phyloP scores from a whole-genome alignment of 2,329 filamentous ascomycete species.

The Aspergillus quadricinctus region DNA sequence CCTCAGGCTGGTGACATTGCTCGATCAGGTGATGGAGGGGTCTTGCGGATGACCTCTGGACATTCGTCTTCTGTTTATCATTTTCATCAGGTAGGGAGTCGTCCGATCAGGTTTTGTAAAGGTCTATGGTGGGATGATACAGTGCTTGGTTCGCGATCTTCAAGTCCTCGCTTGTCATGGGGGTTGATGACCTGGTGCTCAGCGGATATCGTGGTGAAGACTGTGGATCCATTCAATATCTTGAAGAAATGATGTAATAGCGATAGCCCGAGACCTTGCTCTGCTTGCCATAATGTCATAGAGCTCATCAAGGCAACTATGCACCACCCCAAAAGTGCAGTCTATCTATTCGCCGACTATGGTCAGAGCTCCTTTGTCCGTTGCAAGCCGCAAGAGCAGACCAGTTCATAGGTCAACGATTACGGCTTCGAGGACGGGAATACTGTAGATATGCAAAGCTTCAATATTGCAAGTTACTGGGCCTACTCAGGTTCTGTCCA shows the following conservation, averaged over 20 bases:
- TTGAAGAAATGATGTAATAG: slow-evolving; percentile 1
- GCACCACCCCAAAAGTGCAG: slow-evolving; percentile 2
- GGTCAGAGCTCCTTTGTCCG: slow-evolving; percentile 13
- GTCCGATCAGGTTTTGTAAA: background rate
- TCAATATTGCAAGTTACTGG: background rate
- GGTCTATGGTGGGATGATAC: background rate
- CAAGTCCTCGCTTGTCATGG: background rate
- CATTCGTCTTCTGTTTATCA: background rate
- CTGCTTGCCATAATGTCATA: background rate
- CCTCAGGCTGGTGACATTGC: background rate
- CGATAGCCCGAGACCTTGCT: background rate
- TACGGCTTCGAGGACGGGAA: background rate
- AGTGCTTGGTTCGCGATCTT: background rate
- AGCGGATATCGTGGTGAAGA: background rate
- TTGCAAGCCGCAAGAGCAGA: slow-evolving; percentile 3
- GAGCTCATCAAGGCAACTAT: slow-evolving; percentile 9
- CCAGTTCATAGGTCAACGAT: background rate
- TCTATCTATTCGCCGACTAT: slow-evolving; percentile 7
- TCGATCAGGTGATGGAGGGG: background rate
- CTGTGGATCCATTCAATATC: background rate
- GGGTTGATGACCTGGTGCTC: background rate
- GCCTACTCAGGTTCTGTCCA: slow-evolving; percentile 7
- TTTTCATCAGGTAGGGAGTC: background rate
- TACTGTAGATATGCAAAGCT: background rate
- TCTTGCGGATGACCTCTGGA: background rate